These are phyloP conservation scores for Dysphania ambrosioides DNA, from an alignment of 148 eudicot species.

Conservation along the genomic window DNA sequence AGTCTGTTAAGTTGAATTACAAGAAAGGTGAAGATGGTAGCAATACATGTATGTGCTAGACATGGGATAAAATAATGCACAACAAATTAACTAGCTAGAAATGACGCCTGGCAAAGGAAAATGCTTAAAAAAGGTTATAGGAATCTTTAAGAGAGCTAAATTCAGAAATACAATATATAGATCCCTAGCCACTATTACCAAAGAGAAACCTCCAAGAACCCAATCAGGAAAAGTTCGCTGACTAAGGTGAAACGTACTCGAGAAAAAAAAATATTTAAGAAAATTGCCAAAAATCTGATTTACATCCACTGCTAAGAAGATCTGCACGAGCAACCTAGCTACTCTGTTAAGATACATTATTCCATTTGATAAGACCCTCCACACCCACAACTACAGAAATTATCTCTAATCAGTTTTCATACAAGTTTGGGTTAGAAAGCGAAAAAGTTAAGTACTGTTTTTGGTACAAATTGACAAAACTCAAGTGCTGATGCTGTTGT, in stretches of 20 bases:
- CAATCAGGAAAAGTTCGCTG: background rate
- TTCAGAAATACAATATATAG: background rate
- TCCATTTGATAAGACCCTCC: constrained; percentile 2
- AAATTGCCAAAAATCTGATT: background rate
- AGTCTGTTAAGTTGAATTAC: constrained; percentile 47
- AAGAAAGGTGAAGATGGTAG: constrained; percentile 5
- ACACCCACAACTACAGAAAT: constrained; percentile 4
- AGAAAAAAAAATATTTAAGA: background rate
- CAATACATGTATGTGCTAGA: background rate
- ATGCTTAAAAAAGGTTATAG: background rate
- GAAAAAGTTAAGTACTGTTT: background rate
- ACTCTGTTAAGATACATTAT: no score
- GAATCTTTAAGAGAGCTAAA: background rate
- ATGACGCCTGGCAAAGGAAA: background rate
- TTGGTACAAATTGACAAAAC: no score
- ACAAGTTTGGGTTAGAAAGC: background rate
- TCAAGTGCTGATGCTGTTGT: background rate
- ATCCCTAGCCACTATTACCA: background rate
- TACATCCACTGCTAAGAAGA: background rate
- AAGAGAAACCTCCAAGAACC: background rate
- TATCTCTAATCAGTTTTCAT: background rate
- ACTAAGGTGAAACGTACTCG: background rate
- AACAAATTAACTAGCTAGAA: no score
- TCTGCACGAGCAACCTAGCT: no score
- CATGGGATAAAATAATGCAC: background rate